These are phyloP conservation scores for Pseudogymnoascus sp. DNA, from an alignment of 2,329 filamentous ascomycete genomes.

Conservation along the genomic window DNA sequence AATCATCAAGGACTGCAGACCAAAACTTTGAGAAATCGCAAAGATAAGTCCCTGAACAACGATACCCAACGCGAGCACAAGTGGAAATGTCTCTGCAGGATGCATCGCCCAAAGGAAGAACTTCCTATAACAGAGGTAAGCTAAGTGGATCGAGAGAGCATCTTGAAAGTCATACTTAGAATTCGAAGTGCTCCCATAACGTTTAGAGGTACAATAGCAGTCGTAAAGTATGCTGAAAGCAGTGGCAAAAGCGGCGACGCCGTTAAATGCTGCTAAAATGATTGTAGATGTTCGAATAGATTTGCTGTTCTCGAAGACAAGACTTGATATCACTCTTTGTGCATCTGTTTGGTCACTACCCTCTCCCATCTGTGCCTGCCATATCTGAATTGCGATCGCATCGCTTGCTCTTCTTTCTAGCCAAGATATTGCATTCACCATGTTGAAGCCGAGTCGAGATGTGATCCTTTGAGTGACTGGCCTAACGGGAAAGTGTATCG, in stretches of 20 bases:
- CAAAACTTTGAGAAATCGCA: constrained; percentile 48
- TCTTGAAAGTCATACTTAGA: constrained; percentile 33
- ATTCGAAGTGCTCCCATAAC: constrained; percentile 27
- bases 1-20: constrained; percentile 44
- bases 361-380: constrained; percentile 2
- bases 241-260: constrained; percentile 49
- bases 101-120: constrained; percentile 29
- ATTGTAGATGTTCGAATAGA: constrained; percentile 55
- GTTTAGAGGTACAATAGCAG: constrained; percentile 30
- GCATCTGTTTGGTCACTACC: not conserved
- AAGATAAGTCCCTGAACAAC: constrained; percentile 52
- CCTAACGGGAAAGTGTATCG: not conserved
- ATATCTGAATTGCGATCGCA: constrained; percentile 2
- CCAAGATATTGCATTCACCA: constrained; percentile 1
- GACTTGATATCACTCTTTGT: constrained; percentile 21
- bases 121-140: constrained; percentile 20
- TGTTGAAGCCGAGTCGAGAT: constrained; percentile 3
- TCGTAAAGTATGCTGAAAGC: constrained; percentile 51
- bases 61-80: constrained; percentile 51
- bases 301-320: constrained; percentile 34
- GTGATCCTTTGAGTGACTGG: not conserved
- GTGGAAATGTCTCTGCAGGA: constrained; percentile 39
- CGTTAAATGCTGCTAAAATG: constrained; percentile 55
- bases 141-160: not conserved
- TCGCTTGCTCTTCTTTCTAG: not conserved